These are phyloP conservation scores for Asterophora lycoperdoides DNA, from an alignment of 768 basidiomycete species.

Conservation along the genomic window DNA sequence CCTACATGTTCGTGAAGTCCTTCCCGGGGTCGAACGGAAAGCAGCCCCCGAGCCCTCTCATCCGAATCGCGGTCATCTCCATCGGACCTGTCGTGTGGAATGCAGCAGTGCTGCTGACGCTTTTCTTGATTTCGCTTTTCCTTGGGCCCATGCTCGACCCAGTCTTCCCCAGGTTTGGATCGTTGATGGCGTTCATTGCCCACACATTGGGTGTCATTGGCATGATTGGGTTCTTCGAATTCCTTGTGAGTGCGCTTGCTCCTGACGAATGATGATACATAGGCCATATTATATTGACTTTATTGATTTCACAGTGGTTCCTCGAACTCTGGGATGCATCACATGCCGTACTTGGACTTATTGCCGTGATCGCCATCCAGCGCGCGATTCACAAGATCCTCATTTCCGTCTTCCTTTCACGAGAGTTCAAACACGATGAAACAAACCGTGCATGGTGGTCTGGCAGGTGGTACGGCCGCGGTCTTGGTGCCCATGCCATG, in stretches of 20 bases:
- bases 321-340: slow-evolving; percentile 88
- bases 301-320: slow-evolving; percentile 68
- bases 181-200: slow-evolving; percentile 86
- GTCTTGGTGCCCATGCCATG: slow-evolving; percentile 85
- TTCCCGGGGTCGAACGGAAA: slow-evolving; percentile 63
- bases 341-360: slow-evolving; percentile 90
- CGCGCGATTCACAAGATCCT: slow-evolving; percentile 90
- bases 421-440: slow-evolving; percentile 99
- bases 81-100: slow-evolving; percentile 97
- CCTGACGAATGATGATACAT: background rate
- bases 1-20: slow-evolving; percentile 90
- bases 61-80: slow-evolving; percentile 90
- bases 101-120: slow-evolving; percentile 75
- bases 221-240: slow-evolving; percentile 93
- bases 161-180: slow-evolving; percentile 84
- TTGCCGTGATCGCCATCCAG: slow-evolving; percentile 88
- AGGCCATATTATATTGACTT: slow-evolving; percentile 13
- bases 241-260: slow-evolving; percentile 59
- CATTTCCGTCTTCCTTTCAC: slow-evolving; percentile 89
- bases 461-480: slow-evolving; percentile 94
- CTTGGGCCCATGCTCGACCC: slow-evolving; percentile 87
- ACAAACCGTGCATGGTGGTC: slow-evolving; percentile 99
- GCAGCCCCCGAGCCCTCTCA: slow-evolving; percentile 75
- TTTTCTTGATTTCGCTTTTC: slow-evolving; percentile 90
- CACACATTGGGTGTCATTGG: slow-evolving; percentile 81